Evolutionary conservation across 768 basidiomycete species (phyloP).

Genomic region (Termitomyces sp.): DNA sequence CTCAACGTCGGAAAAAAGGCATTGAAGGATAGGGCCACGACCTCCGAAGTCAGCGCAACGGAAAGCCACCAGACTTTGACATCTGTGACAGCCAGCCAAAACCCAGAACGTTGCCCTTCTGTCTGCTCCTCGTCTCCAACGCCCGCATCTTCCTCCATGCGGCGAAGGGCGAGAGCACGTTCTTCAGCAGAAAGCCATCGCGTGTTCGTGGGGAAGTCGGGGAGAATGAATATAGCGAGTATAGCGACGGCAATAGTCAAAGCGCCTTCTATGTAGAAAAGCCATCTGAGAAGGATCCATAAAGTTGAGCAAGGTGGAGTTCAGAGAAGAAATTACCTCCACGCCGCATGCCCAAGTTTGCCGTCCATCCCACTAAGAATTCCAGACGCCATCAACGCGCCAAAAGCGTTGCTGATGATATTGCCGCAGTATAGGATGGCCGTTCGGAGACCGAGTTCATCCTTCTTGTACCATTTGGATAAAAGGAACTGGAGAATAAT

Average conservation of each 20-base stretch:
- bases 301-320: background rate
- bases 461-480: slow-evolving; percentile 69
- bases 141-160: slow-evolving; percentile 59
- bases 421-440: slow-evolving; percentile 68
- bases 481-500: slow-evolving; percentile 38
- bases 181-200: slow-evolving; percentile 57
- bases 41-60: slow-evolving; percentile 29
- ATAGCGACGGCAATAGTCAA: slow-evolving; percentile 48
- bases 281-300: slow-evolving; percentile 42
- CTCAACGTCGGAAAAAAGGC: slow-evolving; percentile 70
- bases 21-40: slow-evolving; percentile 62
- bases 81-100: slow-evolving; percentile 59
- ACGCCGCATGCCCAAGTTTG: slow-evolving; percentile 60
- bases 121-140: slow-evolving; percentile 19
- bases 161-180: slow-evolving; percentile 46
- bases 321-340: slow-evolving; percentile 42
- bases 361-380: slow-evolving; percentile 73
- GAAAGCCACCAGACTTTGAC: slow-evolving; percentile 68
- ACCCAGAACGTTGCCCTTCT: slow-evolving; percentile 33
- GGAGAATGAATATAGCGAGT: slow-evolving; percentile 57
- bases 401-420: slow-evolving; percentile 79
- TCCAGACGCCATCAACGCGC: slow-evolving; percentile 70
- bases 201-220: slow-evolving; percentile 63
- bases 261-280: slow-evolving; percentile 66
- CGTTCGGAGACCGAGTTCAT: slow-evolving; percentile 65